Percentiles rank a stretch among this genome's conserved stretches.
Conservation (phyloP, 2,329 filamentous ascomycete species). For the Beauveria varroae region DNA sequence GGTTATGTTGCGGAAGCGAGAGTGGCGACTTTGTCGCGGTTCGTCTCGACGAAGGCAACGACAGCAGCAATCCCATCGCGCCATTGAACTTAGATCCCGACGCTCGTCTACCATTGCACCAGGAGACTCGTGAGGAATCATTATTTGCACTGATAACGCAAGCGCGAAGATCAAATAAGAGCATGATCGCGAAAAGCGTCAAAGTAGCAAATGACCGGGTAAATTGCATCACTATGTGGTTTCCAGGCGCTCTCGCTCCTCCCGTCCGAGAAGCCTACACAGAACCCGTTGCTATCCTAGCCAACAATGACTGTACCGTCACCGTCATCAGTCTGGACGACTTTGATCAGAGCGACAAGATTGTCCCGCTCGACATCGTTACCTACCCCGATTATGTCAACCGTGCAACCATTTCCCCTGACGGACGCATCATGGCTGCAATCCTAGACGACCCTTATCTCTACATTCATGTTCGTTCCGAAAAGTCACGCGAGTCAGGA, state of each 20-base stretch:
- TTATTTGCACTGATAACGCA: slow-evolving; percentile 31
- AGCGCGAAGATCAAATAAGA: slow-evolving; percentile 34
- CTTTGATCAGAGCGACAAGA: slow-evolving; percentile 35
- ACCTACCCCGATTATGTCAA: slow-evolving; percentile 82
- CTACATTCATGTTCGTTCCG: slow-evolving; percentile 65
- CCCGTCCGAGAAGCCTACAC: slow-evolving; percentile 34
- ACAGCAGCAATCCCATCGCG: slow-evolving; percentile 20
- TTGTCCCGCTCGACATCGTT: slow-evolving; percentile 60
- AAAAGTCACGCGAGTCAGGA: slow-evolving; percentile 25
- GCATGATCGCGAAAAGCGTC: slow-evolving; percentile 41
- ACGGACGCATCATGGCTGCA: slow-evolving; percentile 71
- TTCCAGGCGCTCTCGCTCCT: slow-evolving; percentile 32
- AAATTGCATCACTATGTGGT: slow-evolving; percentile 61
- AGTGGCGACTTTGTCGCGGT: slow-evolving; percentile 82
- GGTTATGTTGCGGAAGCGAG: slow-evolving; percentile 86
- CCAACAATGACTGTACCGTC: slow-evolving; percentile 89
- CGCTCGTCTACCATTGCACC: slow-evolving; percentile 23
- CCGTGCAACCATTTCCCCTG: slow-evolving; percentile 85
- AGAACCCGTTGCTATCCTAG: slow-evolving; percentile 59
- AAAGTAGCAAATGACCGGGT: slow-evolving; percentile 54
- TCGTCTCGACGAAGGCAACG: slow-evolving; percentile 42
- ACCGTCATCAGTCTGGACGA: slow-evolving; percentile 71
- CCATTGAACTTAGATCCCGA: slow-evolving; percentile 27
- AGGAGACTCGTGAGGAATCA: slow-evolving; percentile 27
- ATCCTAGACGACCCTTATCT: slow-evolving; percentile 83